Base-by-base conservation (phyloP, 257 asterid species). In the Cruciata laevipes region DNA sequence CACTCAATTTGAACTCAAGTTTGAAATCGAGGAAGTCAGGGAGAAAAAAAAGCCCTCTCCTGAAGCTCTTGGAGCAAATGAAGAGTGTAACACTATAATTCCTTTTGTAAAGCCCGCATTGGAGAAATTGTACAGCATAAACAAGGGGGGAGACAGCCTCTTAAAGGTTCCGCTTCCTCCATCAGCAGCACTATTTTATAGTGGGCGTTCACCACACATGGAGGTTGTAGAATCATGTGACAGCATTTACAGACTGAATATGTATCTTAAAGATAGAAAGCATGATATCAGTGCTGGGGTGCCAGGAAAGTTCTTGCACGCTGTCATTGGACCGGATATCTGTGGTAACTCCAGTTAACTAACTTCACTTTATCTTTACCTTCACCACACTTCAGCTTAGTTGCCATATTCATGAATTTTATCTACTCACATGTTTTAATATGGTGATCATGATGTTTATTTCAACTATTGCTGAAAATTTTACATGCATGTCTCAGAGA, bases 221-320 rank as follows among this genome's bases (percentile, higher is more conserved):
- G 84, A 85, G 66, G 66, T 86, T 59, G 77, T 75, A 63, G 87
- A 82, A 74, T 74, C 85, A 10, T 86, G 95, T 77, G 78, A 74
- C 57, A 75, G 95, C 75, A 74, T 86, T 72, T 21, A 53, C 69
- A 88, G 76, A 76, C 73, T 90, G 73, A 90, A 90, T 71, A 69
- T 21, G 73, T 86, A 83, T 73, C 84, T 90, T 56, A 83, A 79
- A 78, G 84, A 80, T 78, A 82, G 73, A 69, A 85, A 80, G 74
- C 82, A 71, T 65, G 86, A 85, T 14, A 84, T 88, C 61, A 84
- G 73, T 69, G 81, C 87, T 63, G 95, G 95, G 63, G 86, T 82
- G 65, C 96, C 96, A 40, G 93, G 95, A 75, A 77, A 74, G 79
- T 88, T 88, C 78, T 70, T 90, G 81, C 97, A 79, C 67, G 97